These are phyloP conservation scores for Cutaneotrichosporon spelunceum DNA, from an alignment of 1,284 basidiomycete genomes.

Conservation along the genomic window DNA sequence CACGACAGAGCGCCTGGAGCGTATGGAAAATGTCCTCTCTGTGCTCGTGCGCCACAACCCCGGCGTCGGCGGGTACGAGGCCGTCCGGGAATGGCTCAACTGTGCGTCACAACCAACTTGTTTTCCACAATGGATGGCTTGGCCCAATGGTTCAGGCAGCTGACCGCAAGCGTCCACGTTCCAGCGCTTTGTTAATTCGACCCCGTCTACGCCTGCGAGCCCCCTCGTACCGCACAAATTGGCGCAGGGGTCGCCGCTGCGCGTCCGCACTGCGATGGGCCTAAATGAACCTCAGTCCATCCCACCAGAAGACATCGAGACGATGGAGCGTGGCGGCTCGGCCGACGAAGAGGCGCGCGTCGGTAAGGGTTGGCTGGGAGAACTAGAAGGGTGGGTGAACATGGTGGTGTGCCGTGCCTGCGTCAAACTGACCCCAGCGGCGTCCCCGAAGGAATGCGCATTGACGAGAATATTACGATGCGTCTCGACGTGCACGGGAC, in stretches of 20 bases:
- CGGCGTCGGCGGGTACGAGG: constrained; percentile 39
- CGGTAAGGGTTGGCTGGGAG: constrained; percentile 45
- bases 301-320: constrained; percentile 22
- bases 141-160: too few relatives aligned
- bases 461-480: constrained; percentile 47
- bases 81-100: constrained; percentile 43
- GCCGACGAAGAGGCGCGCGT: constrained; percentile 38
- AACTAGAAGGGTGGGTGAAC: constrained; percentile 42
- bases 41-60: constrained; percentile 44
- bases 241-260: constrained; percentile 7
- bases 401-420: not conserved
- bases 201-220: constrained; percentile 29
- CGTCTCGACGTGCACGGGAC: constrained; percentile 49
- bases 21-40: constrained; percentile 43
- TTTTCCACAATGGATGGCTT: not conserved
- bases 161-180: constrained; percentile 27
- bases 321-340: constrained; percentile 25
- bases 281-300: constrained; percentile 12
- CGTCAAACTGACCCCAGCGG: constrained; percentile 19
- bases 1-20: constrained; percentile 38
- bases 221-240: constrained; percentile 23
- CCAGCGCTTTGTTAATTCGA: constrained; percentile 29
- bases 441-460: constrained; percentile 40
- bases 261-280: constrained; percentile 1
- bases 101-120: constrained; percentile 22